Evolutionary conservation across 768 basidiomycete species (phyloP), one percentile per base, ranked within the genome.

Genomic region (Boletellus emodensis): DNA sequence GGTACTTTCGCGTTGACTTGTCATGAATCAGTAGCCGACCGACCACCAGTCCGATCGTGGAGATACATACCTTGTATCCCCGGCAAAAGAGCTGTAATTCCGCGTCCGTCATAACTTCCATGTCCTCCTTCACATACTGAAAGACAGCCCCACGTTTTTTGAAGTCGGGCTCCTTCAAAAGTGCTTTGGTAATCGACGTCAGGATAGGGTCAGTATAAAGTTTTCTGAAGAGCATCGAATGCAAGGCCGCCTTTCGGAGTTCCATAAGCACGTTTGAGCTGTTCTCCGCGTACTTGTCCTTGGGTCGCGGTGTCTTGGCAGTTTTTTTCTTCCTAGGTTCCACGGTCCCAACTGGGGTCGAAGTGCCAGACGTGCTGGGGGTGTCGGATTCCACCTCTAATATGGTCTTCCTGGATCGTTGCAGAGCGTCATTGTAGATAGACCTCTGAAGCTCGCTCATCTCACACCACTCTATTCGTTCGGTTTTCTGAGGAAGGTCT

Each of bases 61-160:
- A 44, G 4, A 46, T 32, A 37, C 49, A 32, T 15, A 93, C 93
- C 79, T 90, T 92, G 72, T 95, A 95, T 11, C 83, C 82, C 43
- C 79, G 78, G 61, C 87, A 89, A 64, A 94, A 95, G 37, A 81
- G 70, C 61, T 96, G 92, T 33, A 99, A 75, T 70, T 98, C 96
- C 8, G 93, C 87, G 69, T 99, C 96, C 39, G 93, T 95, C 95
- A 98, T 98, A 17, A 96, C 87, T 59, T 89, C 82, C 89, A 99
- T 92, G 68, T 99, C 96, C 67, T 99, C 96, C 64, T 92, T 90
- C 44, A 99, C 92, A 53, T 84, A 81, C 30, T 94, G 82, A 60
- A 83, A 90, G 39, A 89, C 65, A 8, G 87, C 86, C 1, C 84
- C 84, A 14, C 87, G 82, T 66, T 84, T 88, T 70, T 83, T 87